Evolutionary conservation across 306 rosid genomes (phyloP), one percentile per base, ranked within the genome.

Genomic region (Inga oerstediana): DNA sequence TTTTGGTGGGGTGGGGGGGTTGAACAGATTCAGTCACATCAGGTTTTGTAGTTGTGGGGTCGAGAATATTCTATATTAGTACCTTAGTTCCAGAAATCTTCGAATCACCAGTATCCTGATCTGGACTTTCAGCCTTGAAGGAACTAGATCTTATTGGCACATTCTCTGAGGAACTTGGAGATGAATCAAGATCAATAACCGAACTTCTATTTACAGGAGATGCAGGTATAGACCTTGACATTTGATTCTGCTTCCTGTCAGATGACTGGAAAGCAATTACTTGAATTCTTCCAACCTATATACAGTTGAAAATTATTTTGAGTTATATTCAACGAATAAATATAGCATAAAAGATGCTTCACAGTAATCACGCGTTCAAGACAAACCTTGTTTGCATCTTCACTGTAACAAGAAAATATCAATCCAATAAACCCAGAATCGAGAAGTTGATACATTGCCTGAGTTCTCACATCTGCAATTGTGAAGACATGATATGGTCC

Each of bases 231-330:
- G 91, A 91, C 82, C 89, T 87, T 78, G 88, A 84, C 59, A 79
- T 54, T 66, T 86, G 91, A 84, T 77, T 88, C 85, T 95, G 99
- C 85, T 89, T 97, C 79, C 98, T 94, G 82, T 97, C 98, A 27
- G 97, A 86, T 75, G 99, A 97, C 87, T 97, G 99, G 84, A 97
- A 94, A 52, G 98, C 99, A 88, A 97, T 97, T n/a, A 94, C 97
- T 84, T 97, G 98, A 88, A 97, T 94, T 84, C 97, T 90, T 79
- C 99, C 99, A 43, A 97, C 91, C 99, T 96, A 89, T 76, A 83
- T 75, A 83, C 51, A 39, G 71, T 62, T 74, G 81, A 88, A 51
- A 24, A 77, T 20, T 72, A 79, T 10, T 65, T 73, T 61, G 48
- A 14, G 43, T 65, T 75, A 74, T 59, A 74, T 7, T 77, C n/a